Evolutionary conservation across 768 basidiomycete genomes (phyloP), one percentile per base, ranked within the genome.

Genomic region (Mycena albidolilacea): DNA sequence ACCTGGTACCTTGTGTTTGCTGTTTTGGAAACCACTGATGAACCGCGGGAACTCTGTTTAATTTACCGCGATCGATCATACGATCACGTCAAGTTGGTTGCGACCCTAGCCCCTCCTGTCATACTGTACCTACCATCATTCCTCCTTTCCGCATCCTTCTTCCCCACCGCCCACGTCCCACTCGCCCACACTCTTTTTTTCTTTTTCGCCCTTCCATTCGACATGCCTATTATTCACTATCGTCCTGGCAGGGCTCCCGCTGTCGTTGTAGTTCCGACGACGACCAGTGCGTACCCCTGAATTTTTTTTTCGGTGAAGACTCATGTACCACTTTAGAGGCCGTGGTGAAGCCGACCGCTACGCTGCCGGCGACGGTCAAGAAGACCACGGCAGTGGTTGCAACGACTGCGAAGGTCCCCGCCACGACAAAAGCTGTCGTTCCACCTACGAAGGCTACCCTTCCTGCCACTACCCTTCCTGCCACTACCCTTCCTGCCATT

Each of bases 151-250:
- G 19, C 48, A 54, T 60, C 35, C 23, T 52, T 55, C 41, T 35
- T 52, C 60, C 37, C 15, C 35, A 19, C 58, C 9, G 19, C 19
- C 46, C 59, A 50, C 67, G 46, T 23, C 54, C 23, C 48, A 54
- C 68, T 44, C n/a, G 11, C 62, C 66, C 70, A 66, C 70, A 60
- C 57, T 66, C 70, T 46, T 66, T 71, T 71, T 37, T 30, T 30
- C 2, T 41, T 37, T 69, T 62, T n/a, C 10, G 6, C 6, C 2
- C 19, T 38, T 38, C 9, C 6, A 9, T 63, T 54, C 23, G 9
- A 19, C 19, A 71, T 71, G 64, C 63, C 63, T 12, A 19, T 11
- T 5, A 37, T 58, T 11, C 58, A 66, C 43, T 66, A 60, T 54
- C 70, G 70, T n/a, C 63, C 64, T n/a, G 23, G 63, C 35, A 17